Evolutionary conservation across 345 rosid genomes (phyloP).

Genomic region (Populus ilicifolia): DNA sequence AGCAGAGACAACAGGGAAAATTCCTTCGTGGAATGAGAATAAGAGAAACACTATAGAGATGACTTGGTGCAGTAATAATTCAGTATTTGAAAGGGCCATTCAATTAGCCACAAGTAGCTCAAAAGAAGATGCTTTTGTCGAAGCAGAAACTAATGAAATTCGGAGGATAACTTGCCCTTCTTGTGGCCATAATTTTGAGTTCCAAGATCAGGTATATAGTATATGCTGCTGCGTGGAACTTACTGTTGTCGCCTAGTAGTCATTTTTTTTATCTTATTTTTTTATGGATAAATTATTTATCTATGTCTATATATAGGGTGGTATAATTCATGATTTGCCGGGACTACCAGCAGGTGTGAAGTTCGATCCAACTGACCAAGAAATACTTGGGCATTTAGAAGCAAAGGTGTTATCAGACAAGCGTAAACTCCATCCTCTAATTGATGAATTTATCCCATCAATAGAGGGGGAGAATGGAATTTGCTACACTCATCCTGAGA

Average conservation of each 20-base stretch:
- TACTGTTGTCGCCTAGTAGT: background rate
- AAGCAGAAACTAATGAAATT: background rate
- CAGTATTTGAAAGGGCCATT: slow-evolving; percentile 37
- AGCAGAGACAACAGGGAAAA: slow-evolving; percentile 11
- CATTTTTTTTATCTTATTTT: no score
- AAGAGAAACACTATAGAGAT: slow-evolving; percentile 35
- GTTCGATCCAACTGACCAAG: slow-evolving; percentile 89
- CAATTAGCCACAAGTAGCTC: slow-evolving; percentile 19
- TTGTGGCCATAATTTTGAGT: slow-evolving; percentile 60
- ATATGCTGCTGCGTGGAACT: background rate
- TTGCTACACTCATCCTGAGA: slow-evolving; percentile 91
- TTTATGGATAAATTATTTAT: background rate
- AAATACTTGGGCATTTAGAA: slow-evolving; percentile 81
- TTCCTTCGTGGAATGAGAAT: slow-evolving; percentile 17
- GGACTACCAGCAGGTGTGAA: slow-evolving; percentile 93
- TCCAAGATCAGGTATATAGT: slow-evolving; percentile 54
- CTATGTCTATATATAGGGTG: slow-evolving; percentile 31
- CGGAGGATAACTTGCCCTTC: slow-evolving; percentile 53
- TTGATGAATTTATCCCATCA: slow-evolving; percentile 81
- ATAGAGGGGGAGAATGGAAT: slow-evolving; percentile 86
- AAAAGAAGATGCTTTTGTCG: slow-evolving; percentile 11
- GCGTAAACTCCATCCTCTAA: slow-evolving; percentile 70
- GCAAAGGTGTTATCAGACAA: slow-evolving; percentile 60
- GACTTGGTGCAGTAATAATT: slow-evolving; percentile 58
- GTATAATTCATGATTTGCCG: slow-evolving; percentile 58